phyloP scores from a whole-genome alignment of 2,329 filamentous ascomycete genomes.

The Beauveria australis region DNA sequence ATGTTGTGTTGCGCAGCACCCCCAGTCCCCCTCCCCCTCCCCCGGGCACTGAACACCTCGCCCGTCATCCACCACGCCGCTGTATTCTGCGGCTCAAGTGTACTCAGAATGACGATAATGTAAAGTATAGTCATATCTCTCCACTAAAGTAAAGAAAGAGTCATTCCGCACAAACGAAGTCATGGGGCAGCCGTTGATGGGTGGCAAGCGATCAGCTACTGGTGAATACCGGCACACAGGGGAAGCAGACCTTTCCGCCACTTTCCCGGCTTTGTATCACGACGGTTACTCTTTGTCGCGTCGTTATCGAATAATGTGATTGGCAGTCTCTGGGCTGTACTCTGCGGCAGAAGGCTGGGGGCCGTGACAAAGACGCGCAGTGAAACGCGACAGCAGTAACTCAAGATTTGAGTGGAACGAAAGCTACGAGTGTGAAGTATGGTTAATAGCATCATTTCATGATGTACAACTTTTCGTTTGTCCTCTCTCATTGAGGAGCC shows the following conservation, averaged over 20 bases:
- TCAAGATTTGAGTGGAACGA: not conserved
- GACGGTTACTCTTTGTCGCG: not conserved
- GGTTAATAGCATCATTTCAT: not conserved
- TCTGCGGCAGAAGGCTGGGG: not conserved
- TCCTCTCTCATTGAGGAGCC: not conserved
- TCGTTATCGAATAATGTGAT: not conserved
- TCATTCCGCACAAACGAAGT: not conserved
- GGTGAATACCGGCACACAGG: not conserved
- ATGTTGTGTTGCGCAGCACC: not conserved
- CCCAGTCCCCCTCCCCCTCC: too few relatives aligned
- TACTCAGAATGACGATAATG: not conserved
- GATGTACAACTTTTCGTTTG: not conserved
- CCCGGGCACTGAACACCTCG: not conserved
- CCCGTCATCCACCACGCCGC: not conserved
- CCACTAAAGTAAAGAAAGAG: too few relatives aligned
- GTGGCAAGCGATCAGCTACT: not conserved
- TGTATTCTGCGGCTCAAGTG: not conserved
- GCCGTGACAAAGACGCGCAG: not conserved
- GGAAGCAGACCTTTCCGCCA: not conserved
- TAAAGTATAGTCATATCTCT: too few relatives aligned
- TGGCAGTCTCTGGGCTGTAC: not conserved
- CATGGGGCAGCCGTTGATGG: not conserved
- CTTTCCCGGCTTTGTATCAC: not conserved
- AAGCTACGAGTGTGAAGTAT: not conserved
- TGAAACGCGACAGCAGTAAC: not conserved